Base-by-base conservation (phyloP, 2,329 filamentous ascomycete species). In the Rutstroemia sp. region DNA sequence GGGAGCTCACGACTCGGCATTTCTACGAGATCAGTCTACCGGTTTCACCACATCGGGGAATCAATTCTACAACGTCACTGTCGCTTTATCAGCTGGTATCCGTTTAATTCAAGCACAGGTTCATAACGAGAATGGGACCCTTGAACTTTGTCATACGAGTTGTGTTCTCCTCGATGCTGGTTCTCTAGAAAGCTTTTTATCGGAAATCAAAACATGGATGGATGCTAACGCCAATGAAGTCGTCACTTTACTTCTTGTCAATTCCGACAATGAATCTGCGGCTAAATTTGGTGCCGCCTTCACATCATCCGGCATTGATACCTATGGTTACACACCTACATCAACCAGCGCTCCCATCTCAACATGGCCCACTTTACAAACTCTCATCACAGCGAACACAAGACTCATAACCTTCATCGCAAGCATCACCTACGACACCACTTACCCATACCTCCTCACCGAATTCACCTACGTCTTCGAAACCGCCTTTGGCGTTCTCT, bases 401-500 rank as follows among this genome's bases (percentile, higher is more conserved):
- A 81, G 87, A 2, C 73, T 92, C 4, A 78, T 92, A 63, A 80
- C 80, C 47, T 91, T 91, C 63, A 75, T 90, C 58, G 83, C 86
- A 16, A 78, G 78, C 60, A 73, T 78, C 55, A 67, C 72, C 12
- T 63, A 73, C 60, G 69, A 72, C 48, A 40, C 71, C 10, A 62
- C 69, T 7, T 72, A 77, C 58, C 77, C 83, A 0, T 86, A 82
- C 69, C 75, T 88, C 9, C 75, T 87, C 60, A 72, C 80, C 69
- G 80, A 87, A 70, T 88, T 84, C 70, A 71, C 73, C 58, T 80
- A 80, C 72, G 73, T 91, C 56, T 92, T 89, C 72, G 88, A 92
- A 71, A 92, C 85, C 42, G 69, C 77, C 9, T 92, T 79, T 70
- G 81, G 89, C 50, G 81, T 88, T 52, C 79, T 78, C 3, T 73